phyloP scores from a whole-genome alignment of 345 rosid genomes.

The Aethionema arabicum region DNA sequence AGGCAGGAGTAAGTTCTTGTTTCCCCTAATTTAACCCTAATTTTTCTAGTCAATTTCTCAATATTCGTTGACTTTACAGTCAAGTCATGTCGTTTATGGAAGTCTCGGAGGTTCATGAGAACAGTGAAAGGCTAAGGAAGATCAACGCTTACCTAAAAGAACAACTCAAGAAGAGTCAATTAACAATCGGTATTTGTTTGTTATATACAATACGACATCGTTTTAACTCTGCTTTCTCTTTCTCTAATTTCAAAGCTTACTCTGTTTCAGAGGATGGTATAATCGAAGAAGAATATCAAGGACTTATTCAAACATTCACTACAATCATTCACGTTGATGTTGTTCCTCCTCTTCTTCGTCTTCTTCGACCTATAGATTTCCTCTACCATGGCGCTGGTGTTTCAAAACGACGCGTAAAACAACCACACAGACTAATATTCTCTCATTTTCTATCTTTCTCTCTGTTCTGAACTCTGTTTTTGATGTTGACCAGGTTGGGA shows the following conservation, averaged over 20 bases:
- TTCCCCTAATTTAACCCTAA: not conserved
- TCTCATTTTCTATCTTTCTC: not conserved
- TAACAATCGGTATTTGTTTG: conserved; percentile 47
- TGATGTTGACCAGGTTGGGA: conserved; percentile 49
- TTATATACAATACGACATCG: not conserved
- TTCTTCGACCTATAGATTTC: conserved; percentile 36
- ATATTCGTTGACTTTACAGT: conserved; percentile 37
- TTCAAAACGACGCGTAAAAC: conserved; percentile 33
- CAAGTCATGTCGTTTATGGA: conserved; percentile 54
- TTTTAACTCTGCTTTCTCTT: not conserved
- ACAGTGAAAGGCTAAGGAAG: conserved; percentile 55
- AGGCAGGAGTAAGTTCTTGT: conserved; percentile 53
- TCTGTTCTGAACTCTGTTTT: conserved; percentile 20
- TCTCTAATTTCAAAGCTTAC: conserved; percentile 13
- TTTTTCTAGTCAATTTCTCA: conserved; percentile 16
- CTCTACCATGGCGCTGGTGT: conserved; percentile 38
- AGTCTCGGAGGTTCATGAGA: conserved; percentile 67
- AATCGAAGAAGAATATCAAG: conserved; percentile 36
- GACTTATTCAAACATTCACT: conserved; percentile 37
- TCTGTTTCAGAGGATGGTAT: conserved; percentile 36
- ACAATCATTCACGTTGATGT: conserved; percentile 40
- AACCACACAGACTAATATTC: not conserved
- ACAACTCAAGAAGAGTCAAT: conserved; percentile 39
- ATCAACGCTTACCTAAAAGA: conserved; percentile 42
- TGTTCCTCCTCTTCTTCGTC: conserved; percentile 35